Base-by-base conservation (phyloP, 2,329 filamentous ascomycete species). In the Fusarium sp. region DNA sequence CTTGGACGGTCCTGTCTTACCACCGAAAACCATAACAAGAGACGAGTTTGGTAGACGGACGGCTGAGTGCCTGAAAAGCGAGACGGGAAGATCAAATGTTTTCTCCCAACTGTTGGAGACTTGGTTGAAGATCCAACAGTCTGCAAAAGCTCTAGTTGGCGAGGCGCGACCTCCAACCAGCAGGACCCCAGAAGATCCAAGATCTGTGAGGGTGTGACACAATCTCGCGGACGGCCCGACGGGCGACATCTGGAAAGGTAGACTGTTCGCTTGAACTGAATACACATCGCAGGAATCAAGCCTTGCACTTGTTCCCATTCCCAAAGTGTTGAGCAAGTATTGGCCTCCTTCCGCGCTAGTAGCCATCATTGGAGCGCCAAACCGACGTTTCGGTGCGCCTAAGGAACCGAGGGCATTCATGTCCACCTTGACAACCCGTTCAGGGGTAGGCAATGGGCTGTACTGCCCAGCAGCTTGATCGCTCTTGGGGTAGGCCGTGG, bases 101-200 rank as follows among this genome's bases (percentile, higher is more conserved):
- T 83, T 84, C 62, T 84, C 83, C 93, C 93, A 97, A 13, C 74
- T 77, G 2, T 74, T 68, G 4, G 83, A 83, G 11, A 73, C 74
- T 55, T 85, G 85, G 57, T 86, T 83, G 68, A 90, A 87, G 2
- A 93, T 72, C 93, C 93, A 97, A 72, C 91, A 93, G 77, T 96
- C 92, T 34, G 82, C 82, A 42, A 93, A 81, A 1, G 89, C 89
- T 29, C 84, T 85, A 11, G 89, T 84, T 4, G 94, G 93, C 7
- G 93, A 95, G n/a, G 86, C 84, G 64, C 94, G 86, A 5, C 95
- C 95, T 23, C 95, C 94, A 29, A 87, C 85, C 50, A 97, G 82
- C 10, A 97, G 79, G 64, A 85, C 85, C 14, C 86, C 86, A 20
- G 80, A 78, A 33, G 83, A 80, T 2, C 84, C 85, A 5, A 96